Evolutionary conservation across 441 rosid genomes (phyloP).

Genomic region (Corymbia citriodora): DNA sequence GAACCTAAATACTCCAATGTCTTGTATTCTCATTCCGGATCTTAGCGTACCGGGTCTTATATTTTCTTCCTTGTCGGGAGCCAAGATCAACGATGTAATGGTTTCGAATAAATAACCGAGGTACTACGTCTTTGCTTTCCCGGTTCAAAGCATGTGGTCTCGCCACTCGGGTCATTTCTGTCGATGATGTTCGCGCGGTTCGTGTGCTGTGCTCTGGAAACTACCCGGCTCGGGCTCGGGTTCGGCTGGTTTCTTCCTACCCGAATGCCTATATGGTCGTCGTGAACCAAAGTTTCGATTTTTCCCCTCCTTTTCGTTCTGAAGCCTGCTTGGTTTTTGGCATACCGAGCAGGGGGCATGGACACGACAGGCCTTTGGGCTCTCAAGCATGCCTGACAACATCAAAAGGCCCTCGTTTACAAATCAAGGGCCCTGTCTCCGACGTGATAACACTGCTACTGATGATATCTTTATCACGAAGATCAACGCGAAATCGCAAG

Average conservation of each 20-base stretch:
- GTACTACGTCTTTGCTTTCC: not conserved
- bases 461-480: not conserved
- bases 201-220: not conserved
- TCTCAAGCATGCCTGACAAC: not conserved
- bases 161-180: not conserved
- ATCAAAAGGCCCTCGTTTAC: not conserved
- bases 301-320: not conserved
- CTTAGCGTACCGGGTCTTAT: not conserved
- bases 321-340: not conserved
- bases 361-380: not conserved
- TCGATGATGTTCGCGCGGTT: not conserved
- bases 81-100: not conserved
- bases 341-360: not conserved
- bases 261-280: not conserved
- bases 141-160: not conserved
- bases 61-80: not conserved
- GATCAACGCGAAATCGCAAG: not conserved
- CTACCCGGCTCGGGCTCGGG: not conserved
- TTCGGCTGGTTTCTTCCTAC: not conserved
- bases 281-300: not conserved
- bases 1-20: not conserved
- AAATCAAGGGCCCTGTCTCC: not conserved
- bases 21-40: not conserved
- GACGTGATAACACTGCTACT: not conserved
- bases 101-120: not conserved